Evolutionary conservation across 768 basidiomycete genomes (phyloP), one percentile per base, ranked within the genome.

Genomic region (Podaxis sp.): DNA sequence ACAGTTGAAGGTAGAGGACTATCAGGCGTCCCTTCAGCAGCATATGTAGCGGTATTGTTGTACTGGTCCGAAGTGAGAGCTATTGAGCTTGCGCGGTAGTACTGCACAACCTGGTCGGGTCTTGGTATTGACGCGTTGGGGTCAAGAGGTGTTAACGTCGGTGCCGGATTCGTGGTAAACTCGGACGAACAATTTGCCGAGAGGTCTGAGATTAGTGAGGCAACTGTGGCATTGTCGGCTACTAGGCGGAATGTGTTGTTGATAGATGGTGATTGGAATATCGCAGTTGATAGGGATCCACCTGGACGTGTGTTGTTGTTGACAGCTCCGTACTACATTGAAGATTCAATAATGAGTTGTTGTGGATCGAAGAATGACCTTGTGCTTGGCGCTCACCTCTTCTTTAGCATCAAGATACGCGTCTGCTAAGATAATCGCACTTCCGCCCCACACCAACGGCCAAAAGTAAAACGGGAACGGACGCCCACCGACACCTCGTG

Each of bases 391-490:
- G 16, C 52, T 40, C n/a, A 54, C 52, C 52, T 54, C 42, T 10
- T 18, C n/a, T 10, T n/a, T 10, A 37, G 52, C 52, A 14, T 54
- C 52, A 14, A 54, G 52, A 23, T 54, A 54, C 18, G 52, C 18
- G 14, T 54, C 32, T 11, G 35, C 36, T 10, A 25, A 3, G 18
- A 62, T 61, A 5, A 65, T 66, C 5, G 70, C 72, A 4, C 64
- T 57, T 13, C 63, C 14, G 60, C 67, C 72, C 82, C 83, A 87
- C 1, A 78, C 73, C 5, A 87, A 18, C 0, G 86, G 85, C 85
- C 86, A 87, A 71, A 79, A 88, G 64, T 75, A 77, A 59, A 85
- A 87, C 1, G 86, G 86, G 67, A 88, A 86, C 2, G 76, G 76
- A 0, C 78, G 73, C 0, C 77, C 77, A 1, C 62, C 46, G n/a